These are phyloP conservation scores for Trichoderma koningii DNA, from an alignment of 2,329 filamentous ascomycete genomes.

Conservation along the genomic window DNA sequence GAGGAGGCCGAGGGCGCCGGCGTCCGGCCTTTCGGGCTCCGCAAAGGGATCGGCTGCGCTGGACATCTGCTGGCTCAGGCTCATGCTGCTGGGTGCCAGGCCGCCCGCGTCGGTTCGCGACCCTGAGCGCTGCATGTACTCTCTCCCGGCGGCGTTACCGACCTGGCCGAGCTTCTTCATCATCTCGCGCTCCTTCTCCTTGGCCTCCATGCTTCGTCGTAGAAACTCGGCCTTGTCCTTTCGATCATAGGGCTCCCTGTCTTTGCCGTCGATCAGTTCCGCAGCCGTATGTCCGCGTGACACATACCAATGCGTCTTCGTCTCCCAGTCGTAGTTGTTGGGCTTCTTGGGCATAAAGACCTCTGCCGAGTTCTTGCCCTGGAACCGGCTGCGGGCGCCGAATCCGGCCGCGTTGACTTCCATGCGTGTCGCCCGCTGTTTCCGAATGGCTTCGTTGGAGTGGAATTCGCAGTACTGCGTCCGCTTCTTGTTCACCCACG, in stretches of 20 bases:
- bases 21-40: constrained; percentile 44
- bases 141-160: constrained; percentile 66
- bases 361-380: constrained; percentile 34
- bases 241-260: constrained; percentile 57
- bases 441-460: constrained; percentile 76
- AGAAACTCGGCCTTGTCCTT: constrained; percentile 66
- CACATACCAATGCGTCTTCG: constrained; percentile 60
- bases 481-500: constrained; percentile 85
- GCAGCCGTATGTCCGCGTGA: constrained; percentile 56
- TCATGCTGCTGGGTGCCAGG: constrained; percentile 25
- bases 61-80: constrained; percentile 7
- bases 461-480: constrained; percentile 94
- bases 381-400: constrained; percentile 39
- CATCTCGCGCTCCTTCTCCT: constrained; percentile 73
- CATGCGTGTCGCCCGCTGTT: constrained; percentile 65
- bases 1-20: constrained; percentile 42
- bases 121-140: constrained; percentile 63
- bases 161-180: constrained; percentile 66
- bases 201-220: constrained; percentile 63
- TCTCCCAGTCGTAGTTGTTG: constrained; percentile 58
- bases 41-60: constrained; percentile 31
- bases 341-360: constrained; percentile 29
- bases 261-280: constrained; percentile 65
- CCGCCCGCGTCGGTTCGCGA: constrained; percentile 27
- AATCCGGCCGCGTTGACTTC: constrained; percentile 74